Evolutionary conservation across 306 rosid species (phyloP).

Genomic region (Rubus idaeus): DNA sequence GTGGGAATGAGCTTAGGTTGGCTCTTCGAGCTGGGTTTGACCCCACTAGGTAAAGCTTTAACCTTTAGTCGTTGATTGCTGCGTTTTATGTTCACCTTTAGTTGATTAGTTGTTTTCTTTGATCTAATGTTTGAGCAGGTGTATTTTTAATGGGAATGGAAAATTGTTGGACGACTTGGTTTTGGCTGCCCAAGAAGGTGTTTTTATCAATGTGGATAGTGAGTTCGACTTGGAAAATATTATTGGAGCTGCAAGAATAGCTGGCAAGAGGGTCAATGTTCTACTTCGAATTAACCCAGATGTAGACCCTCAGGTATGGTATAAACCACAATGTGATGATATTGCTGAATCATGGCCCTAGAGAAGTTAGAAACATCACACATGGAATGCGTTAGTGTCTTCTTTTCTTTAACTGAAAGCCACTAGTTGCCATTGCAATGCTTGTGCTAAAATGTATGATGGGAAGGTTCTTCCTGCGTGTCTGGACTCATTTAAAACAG

Average conservation of each 20-base stretch:
- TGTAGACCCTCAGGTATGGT: constrained; percentile 85
- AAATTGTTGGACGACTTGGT: constrained; percentile 88
- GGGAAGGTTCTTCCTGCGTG: background rate
- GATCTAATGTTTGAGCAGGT: constrained; percentile 36
- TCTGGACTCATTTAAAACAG: background rate
- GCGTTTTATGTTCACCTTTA: too few relatives aligned
- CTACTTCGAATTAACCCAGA: constrained; percentile 90
- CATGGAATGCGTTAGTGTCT: background rate
- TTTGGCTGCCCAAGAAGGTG: constrained; percentile 78
- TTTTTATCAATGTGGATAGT: constrained; percentile 84
- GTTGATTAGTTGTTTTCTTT: background rate
- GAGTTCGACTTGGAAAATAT: constrained; percentile 94
- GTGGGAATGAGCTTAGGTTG: constrained; percentile 84
- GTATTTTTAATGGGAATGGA: constrained; percentile 91
- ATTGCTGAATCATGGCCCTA: background rate
- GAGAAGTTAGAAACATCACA: background rate
- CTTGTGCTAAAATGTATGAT: constrained; percentile 1
- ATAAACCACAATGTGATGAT: background rate
- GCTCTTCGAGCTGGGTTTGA: constrained; percentile 88
- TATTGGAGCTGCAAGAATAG: constrained; percentile 68
- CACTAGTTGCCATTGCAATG: constrained; percentile 10
- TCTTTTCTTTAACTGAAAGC: background rate
- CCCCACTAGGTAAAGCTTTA: constrained; percentile 57
- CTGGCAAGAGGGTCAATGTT: constrained; percentile 74
- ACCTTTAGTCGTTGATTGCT: too few relatives aligned